Conservation (phyloP, 768 basidiomycete species). For the Crepidotus variabilis region DNA sequence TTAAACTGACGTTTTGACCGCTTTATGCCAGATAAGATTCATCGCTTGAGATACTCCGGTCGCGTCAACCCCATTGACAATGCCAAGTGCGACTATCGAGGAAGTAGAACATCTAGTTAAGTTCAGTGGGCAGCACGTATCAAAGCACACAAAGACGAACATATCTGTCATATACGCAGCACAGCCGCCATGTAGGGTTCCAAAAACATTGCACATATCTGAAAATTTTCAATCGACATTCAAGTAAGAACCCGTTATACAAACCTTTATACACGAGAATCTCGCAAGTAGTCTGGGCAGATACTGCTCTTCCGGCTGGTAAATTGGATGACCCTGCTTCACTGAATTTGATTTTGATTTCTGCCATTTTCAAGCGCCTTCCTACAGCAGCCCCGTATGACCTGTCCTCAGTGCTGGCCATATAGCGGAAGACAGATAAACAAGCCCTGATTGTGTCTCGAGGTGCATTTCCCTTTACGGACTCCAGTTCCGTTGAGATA, state of each 20-base stretch:
- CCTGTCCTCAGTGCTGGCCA: constrained; percentile 29
- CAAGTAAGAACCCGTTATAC: constrained; percentile 1
- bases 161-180: constrained; percentile 53
- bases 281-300: constrained; percentile 35
- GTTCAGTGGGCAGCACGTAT: background rate
- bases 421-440: constrained; percentile 30
- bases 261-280: constrained; percentile 34
- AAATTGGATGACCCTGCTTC: background rate
- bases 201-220: constrained; percentile 56
- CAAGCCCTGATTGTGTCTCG: constrained; percentile 33
- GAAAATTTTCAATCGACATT: background rate
- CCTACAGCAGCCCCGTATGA: constrained; percentile 37
- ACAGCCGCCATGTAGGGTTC: constrained; percentile 54
- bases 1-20: constrained; percentile 28
- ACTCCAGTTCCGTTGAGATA: constrained; percentile 19
- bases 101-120: constrained; percentile 38
- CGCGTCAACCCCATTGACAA: constrained; percentile 33
- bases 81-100: constrained; percentile 38
- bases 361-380: constrained; percentile 29
- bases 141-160: constrained; percentile 26
- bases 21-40: constrained; percentile 46
- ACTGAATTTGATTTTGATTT: constrained; percentile 29
- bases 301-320: constrained; percentile 1
- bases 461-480: constrained; percentile 37
- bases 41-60: constrained; percentile 49